Evolutionary conservation across 75 land plant genomes (phyloP).

Genomic region (Sequoia sempervirens): DNA sequence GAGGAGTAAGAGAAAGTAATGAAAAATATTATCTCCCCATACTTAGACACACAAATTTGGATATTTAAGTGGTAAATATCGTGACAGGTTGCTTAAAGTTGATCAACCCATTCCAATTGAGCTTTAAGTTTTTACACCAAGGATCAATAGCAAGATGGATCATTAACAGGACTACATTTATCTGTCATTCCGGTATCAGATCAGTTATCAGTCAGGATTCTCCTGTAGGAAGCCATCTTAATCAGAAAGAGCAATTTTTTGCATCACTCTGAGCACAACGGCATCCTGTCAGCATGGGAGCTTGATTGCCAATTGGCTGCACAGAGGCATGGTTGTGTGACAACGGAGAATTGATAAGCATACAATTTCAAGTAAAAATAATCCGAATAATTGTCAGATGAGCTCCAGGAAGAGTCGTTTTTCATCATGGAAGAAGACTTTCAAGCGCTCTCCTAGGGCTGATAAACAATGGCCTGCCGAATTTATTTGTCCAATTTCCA

Average conservation of each 20-base stretch:
- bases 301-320: not conserved
- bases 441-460: not conserved
- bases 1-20: no score
- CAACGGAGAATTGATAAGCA: not conserved
- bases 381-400: not conserved
- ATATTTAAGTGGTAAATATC: no score
- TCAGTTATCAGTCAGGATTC: not conserved
- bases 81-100: no score
- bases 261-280: no score
- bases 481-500: slow-evolving; percentile 31
- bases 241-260: no score
- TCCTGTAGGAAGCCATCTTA: not conserved
- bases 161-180: no score
- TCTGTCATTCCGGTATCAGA: not conserved
- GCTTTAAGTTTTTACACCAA: no score
- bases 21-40: no score
- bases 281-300: no score
- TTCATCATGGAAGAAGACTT: slow-evolving; percentile 8
- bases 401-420: not conserved
- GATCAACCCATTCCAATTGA: no score
- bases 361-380: not conserved
- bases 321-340: not conserved
- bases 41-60: no score
- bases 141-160: no score
- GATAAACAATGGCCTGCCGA: slow-evolving; percentile 15